Evolutionary conservation across 352 stramenopile genomes (phyloP).

Genomic region (Phytophthora pinifolia): DNA sequence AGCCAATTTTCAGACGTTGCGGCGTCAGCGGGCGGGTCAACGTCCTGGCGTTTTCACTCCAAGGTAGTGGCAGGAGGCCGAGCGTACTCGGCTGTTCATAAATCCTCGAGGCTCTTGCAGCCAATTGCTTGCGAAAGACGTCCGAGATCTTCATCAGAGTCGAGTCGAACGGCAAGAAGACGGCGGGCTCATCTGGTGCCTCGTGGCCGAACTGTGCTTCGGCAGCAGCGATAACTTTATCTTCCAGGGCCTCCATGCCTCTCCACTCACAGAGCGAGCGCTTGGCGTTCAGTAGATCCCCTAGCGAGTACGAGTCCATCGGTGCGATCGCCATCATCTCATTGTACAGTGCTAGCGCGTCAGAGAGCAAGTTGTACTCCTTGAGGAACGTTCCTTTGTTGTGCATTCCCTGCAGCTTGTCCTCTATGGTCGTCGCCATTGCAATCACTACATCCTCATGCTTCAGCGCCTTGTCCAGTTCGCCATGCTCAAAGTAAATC

Average conservation of each 20-base stretch:
- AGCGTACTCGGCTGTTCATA: conserved; percentile 47
- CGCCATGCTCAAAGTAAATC: conserved; percentile 49
- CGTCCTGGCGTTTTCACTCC: conserved; percentile 8
- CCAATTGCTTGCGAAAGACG: conserved; percentile 46
- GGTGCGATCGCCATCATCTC: conserved; percentile 41
- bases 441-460: conserved; percentile 50
- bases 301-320: conserved; percentile 37
- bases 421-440: neutral
- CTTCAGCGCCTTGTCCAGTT: conserved; percentile 39
- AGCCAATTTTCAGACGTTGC: conserved; percentile 68
- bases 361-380: conserved; percentile 34
- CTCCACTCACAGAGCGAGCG: conserved; percentile 68
- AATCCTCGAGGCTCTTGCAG: conserved; percentile 23
- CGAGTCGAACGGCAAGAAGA: conserved; percentile 73
- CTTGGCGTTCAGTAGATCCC: conserved; percentile 49
- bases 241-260: conserved; percentile 46
- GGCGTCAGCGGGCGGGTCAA: conserved; percentile 24
- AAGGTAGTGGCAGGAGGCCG: conserved; percentile 27
- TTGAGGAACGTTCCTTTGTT: conserved; percentile 82
- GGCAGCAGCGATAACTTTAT: conserved; percentile 36
- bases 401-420: conserved; percentile 42
- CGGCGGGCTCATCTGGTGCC: neutral
- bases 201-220: conserved; percentile 19
- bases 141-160: conserved; percentile 62
- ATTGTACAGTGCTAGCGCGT: conserved; percentile 45